Conservation (phyloP, 2,329 filamentous ascomycete genomes). For the Fusarium zealandicum region DNA sequence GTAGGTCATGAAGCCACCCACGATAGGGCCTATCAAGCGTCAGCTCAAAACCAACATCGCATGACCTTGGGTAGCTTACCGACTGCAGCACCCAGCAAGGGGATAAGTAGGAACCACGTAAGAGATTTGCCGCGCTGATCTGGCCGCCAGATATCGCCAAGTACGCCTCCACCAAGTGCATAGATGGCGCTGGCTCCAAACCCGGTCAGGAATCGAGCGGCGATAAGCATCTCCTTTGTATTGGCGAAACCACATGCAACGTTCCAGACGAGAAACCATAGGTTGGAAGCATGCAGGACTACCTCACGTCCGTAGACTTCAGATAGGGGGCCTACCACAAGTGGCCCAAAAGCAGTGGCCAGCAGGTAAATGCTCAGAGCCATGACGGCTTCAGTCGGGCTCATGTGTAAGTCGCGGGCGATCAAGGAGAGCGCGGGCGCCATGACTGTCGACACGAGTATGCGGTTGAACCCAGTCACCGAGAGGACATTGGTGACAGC, state of each 20-base stretch:
- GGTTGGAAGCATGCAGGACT: constrained; percentile 53
- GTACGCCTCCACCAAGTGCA: constrained; percentile 54
- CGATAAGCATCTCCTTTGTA: constrained; percentile 51
- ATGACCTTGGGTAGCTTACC: constrained; percentile 29
- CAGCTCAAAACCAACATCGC: accelerated
- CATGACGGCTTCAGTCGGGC: constrained; percentile 55
- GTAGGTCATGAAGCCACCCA: constrained; percentile 50
- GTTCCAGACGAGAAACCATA: constrained; percentile 60
- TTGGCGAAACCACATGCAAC: constrained; percentile 53
- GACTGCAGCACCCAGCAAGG: constrained; percentile 49
- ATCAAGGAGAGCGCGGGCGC: constrained; percentile 59
- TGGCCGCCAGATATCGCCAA: constrained; percentile 55
- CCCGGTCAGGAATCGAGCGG: constrained; percentile 55
- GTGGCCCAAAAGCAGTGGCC: constrained; percentile 53
- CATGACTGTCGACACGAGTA: constrained; percentile 61
- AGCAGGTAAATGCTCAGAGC: constrained; percentile 54
- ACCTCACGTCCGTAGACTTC: constrained; percentile 56
- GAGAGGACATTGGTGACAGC: constrained; percentile 57
- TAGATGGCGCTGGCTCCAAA: constrained; percentile 57
- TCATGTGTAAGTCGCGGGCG: constrained; percentile 59
- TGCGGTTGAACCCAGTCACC: constrained; percentile 58
- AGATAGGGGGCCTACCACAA: constrained; percentile 54
- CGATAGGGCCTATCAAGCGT: constrained; percentile 42
- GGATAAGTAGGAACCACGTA: constrained; percentile 49
- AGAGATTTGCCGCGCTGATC: constrained; percentile 54